phyloP scores from a whole-genome alignment of 495 filamentous ascomycete species.

The Lentithecium fluviatile region DNA sequence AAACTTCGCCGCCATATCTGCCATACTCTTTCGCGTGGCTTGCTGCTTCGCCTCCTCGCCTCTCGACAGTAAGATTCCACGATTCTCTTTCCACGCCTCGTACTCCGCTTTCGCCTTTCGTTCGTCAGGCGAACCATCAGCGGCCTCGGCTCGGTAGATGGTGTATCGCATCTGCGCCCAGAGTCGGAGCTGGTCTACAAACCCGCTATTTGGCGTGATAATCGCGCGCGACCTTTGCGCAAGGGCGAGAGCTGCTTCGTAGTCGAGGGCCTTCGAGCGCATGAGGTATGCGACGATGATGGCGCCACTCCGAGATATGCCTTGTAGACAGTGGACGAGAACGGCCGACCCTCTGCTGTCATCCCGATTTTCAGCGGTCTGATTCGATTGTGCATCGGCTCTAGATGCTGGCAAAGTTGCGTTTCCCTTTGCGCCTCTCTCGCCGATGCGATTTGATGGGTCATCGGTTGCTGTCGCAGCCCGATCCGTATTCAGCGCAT shows the following conservation, averaged over 20 bases:
- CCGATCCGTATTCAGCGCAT: background rate
- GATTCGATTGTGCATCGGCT: background rate
- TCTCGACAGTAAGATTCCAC: background rate
- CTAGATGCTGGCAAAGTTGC: background rate
- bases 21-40: constrained; percentile 1
- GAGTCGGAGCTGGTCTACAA: constrained; percentile 8
- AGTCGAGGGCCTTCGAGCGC: background rate
- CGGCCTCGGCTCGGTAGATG: background rate
- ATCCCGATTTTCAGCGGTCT: background rate
- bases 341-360: background rate
- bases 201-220: constrained; percentile 7
- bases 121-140: background rate
- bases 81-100: constrained; percentile 2
- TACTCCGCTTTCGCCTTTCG: background rate
- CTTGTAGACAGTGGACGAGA: constrained; percentile 18
- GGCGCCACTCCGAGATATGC: constrained; percentile 8
- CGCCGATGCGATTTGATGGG: too few species aligned
- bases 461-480: background rate
- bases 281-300: constrained; percentile 17
- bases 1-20: constrained; percentile 10
- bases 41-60: constrained; percentile 7
- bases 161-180: constrained; percentile 7
- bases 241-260: constrained; percentile 2
- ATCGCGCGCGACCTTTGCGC: constrained; percentile 1
- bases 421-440: background rate